A percentile compares a stretch with the other conserved stretches of the same genome.
These are phyloP conservation scores for Ensete glaucum DNA, from an alignment of 176 grass and related monocot species.

Conservation along the genomic window DNA sequence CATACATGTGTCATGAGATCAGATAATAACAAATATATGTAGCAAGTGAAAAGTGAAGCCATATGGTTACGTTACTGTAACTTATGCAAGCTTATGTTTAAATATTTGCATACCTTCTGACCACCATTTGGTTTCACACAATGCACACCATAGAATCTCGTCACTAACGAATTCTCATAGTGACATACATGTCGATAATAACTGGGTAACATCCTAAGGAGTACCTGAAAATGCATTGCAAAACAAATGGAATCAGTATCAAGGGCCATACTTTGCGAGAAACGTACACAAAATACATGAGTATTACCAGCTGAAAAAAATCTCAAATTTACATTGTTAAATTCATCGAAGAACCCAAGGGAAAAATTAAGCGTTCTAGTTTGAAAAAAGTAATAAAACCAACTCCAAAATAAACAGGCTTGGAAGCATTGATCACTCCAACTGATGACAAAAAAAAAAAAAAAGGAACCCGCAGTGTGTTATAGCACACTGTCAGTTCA, in stretches of 20 bases:
- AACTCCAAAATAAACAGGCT: too few relatives aligned
- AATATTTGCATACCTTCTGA: constrained; percentile 32
- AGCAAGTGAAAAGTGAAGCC: neutral
- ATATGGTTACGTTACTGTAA: too few relatives aligned
- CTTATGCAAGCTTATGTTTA: neutral
- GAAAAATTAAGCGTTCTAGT: too few relatives aligned
- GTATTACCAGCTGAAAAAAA: too few relatives aligned
- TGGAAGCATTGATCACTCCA: too few relatives aligned
- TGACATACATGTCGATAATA: constrained; percentile 4
- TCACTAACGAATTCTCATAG: neutral
- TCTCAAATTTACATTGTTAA: too few relatives aligned
- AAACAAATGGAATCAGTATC: neutral
- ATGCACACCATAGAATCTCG: constrained; percentile 24
- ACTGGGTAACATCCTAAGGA: constrained; percentile 3
- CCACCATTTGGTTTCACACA: constrained; percentile 66
- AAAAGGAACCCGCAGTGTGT: too few relatives aligned
- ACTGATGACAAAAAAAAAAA: too few relatives aligned
- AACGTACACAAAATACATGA: too few relatives aligned
- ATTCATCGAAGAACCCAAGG: too few relatives aligned
- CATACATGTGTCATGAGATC: neutral
- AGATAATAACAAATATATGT: neutral
- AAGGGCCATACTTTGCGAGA: neutral
- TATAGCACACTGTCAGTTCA: neutral
- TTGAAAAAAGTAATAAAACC: too few relatives aligned
- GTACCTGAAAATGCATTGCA: neutral